Base-by-base conservation (phyloP, 169 alveolate genomes). In the Miamiensis avidus region DNA sequence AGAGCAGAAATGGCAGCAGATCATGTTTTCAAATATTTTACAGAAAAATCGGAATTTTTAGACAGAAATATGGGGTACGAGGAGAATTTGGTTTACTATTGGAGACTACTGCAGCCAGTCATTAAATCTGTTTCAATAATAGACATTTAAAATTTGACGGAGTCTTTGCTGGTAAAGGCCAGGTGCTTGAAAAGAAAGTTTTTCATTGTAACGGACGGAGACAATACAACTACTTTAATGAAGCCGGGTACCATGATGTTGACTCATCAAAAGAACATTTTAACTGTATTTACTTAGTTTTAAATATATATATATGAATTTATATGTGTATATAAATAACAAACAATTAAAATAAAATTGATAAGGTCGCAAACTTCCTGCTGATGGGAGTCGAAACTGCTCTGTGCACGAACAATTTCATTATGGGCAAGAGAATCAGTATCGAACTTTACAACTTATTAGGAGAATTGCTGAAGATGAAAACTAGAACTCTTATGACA, bases 1-100 rank as follows among this genome's bases (percentile, higher is more conserved):
- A 90, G 88, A 26, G 91, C 94, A 29, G 90, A 92, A 73, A 73
- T 77, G 34, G 94, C 92, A 49, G 92, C 96, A 0, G 94, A 92
- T 65, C 74, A 31, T 34, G 75, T 88, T 25, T 85, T 91, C 34
- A 74, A 87, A 34, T 72, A 88, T 34, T 90, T 88, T 49, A 92
- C 92, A 72, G 93, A 88, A 30, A 86, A 92, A 88, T 86, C 90
- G 75, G 92, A 88, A 74, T 83, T 85, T 49, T 72, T 79, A 1
- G 89, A 85, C 32, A 79, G 89, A 34, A n/a, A 79, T 72, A 64
- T 85, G 72, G 77, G 72, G 28, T 78, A 85, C 33, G 34, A 78
- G 72, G 31, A 76, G 4, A 92, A 92, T 75, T 92, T 90, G 0
- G 75, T 91, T 15, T 73, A 88, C 26, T 78, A 88, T 1, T 89